These are phyloP conservation scores for Rhododendron mucronatum DNA, from an alignment of 148 eudicot species.

Conservation along the genomic window DNA sequence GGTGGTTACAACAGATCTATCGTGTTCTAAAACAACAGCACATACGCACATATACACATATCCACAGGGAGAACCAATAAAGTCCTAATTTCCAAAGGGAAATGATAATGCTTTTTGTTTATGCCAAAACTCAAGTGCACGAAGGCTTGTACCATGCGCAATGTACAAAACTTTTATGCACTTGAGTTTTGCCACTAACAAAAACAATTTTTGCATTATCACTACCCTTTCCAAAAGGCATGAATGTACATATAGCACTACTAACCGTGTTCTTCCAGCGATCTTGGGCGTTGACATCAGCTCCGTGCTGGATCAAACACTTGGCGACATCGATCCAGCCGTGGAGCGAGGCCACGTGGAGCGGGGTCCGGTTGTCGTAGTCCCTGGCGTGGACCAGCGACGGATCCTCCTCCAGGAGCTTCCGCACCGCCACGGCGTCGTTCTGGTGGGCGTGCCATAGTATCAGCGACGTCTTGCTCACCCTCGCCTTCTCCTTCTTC, in stretches of 20 bases:
- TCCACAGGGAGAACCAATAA: not conserved
- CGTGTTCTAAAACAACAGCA: not conserved
- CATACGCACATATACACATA: not conserved
- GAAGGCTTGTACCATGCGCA: no score
- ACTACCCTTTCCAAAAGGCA: not conserved
- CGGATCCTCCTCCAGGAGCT: constrained; percentile 79
- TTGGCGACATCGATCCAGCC: constrained; percentile 88
- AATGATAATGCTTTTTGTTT: no score
- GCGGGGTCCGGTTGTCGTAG: constrained; percentile 86
- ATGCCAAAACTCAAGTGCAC: no score
- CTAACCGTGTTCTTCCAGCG: constrained; percentile 92
- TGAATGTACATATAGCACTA: no score
- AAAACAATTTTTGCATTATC: no score
- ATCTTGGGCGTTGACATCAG: constrained; percentile 91
- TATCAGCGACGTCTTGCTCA: constrained; percentile 78
- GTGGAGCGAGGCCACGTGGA: constrained; percentile 86
- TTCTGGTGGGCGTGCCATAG: constrained; percentile 97
- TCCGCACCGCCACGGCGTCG: constrained; percentile 66
- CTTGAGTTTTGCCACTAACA: no score
- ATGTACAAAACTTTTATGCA: no score
- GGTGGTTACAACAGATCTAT: not conserved
- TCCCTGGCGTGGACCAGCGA: constrained; percentile 75
- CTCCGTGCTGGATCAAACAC: constrained; percentile 65
- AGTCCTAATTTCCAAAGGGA: not conserved
- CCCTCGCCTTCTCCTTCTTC: constrained; percentile 67